These are phyloP conservation scores for Giardia duodenalis DNA, from an alignment of 208 protist genomes.

Conservation along the genomic window DNA sequence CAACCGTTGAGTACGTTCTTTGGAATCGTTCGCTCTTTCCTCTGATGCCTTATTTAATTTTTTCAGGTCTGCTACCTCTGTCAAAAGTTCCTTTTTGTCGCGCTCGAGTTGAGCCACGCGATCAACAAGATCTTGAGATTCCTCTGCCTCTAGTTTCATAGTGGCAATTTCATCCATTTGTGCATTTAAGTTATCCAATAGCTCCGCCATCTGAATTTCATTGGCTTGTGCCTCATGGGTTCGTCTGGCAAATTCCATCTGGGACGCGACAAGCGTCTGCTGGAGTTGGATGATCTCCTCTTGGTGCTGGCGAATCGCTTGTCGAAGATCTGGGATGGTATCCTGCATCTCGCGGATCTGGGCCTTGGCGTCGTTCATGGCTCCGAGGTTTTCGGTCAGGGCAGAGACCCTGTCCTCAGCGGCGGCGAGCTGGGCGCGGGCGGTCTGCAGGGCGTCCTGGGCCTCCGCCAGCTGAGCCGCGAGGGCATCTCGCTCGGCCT, in stretches of 20 bases:
- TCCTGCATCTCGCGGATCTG: conserved; percentile 7
- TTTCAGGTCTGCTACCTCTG: background rate
- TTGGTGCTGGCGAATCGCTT: background rate
- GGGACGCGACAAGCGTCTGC: background rate
- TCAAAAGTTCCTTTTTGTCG: background rate
- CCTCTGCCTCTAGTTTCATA: background rate
- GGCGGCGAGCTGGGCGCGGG: background rate
- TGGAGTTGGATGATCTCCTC: background rate
- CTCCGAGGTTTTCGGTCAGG: background rate
- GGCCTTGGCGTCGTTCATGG: background rate
- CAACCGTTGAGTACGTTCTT: too few species aligned
- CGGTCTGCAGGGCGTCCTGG: background rate
- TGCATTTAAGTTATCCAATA: background rate
- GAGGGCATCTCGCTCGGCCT: background rate
- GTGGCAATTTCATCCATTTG: background rate
- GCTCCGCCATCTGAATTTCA: background rate
- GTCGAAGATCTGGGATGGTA: background rate
- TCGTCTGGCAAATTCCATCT: background rate
- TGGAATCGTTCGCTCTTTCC: too few species aligned
- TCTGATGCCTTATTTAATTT: background rate
- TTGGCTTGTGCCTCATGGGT: background rate
- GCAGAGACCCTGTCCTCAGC: background rate
- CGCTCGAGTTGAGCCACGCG: background rate
- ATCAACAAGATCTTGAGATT: background rate
- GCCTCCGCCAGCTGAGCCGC: background rate